Percentiles rank a stretch among this genome's conserved stretches.
Evolutionary conservation across 805 yeast species (phyloP).

Genomic region (Lachancea fermentati): DNA sequence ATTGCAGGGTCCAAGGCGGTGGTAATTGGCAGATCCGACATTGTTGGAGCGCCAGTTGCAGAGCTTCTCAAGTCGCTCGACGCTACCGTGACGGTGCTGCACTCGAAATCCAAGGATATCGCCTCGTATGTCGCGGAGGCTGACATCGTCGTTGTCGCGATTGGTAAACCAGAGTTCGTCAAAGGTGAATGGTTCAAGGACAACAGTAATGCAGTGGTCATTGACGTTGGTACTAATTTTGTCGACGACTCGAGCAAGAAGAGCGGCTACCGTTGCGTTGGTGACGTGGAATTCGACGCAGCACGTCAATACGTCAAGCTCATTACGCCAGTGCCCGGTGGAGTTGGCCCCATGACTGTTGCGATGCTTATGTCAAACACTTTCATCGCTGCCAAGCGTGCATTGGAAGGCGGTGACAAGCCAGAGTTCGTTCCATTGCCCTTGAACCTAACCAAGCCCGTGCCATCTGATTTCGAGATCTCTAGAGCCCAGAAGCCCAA

Average conservation of each 20-base stretch:
- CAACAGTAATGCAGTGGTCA: constrained; percentile 47
- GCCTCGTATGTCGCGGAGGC: constrained; percentile 57
- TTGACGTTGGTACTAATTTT: constrained; percentile 81
- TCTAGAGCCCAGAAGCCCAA: constrained; percentile 73
- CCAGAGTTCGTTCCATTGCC: constrained; percentile 45
- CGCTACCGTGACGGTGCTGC: constrained; percentile 85
- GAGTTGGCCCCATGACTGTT: constrained; percentile 90
- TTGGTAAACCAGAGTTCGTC: constrained; percentile 66
- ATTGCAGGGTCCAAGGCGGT: constrained; percentile 81
- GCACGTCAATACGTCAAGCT: constrained; percentile 38
- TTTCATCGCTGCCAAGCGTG: constrained; percentile 57
- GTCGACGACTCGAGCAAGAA: constrained; percentile 60
- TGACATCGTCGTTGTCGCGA: constrained; percentile 79
- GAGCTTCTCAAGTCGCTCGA: constrained; percentile 71
- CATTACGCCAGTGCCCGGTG: constrained; percentile 88
- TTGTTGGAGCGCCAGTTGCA: constrained; percentile 93
- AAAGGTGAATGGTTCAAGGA: constrained; percentile 62
- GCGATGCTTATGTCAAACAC: constrained; percentile 76
- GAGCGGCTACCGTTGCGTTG: constrained; percentile 66
- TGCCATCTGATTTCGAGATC: constrained; percentile 76
- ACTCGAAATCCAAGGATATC: constrained; percentile 63
- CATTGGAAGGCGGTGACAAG: constrained; percentile 21
- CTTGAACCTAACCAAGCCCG: constrained; percentile 54
- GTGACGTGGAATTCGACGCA: constrained; percentile 65
- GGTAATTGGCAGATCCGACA: constrained; percentile 91